Conservation (phyloP, 805 yeast species). For the Kluyveromyces lactis region DNA sequence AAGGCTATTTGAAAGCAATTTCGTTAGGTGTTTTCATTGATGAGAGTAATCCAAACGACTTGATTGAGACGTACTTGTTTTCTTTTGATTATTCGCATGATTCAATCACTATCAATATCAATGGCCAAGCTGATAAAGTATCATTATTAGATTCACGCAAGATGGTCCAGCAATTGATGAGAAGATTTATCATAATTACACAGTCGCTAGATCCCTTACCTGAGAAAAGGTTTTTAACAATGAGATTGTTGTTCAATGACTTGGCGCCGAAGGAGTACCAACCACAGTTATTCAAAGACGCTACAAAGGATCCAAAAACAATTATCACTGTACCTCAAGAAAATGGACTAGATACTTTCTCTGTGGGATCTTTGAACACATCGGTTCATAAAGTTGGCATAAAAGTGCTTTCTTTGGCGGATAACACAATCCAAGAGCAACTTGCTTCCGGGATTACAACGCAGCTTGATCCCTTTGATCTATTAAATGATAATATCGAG, state of each 20-base stretch:
- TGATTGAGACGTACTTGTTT: constrained; percentile 46
- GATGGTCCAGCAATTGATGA: constrained; percentile 41
- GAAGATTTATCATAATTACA: constrained; percentile 42
- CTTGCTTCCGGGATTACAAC: background rate
- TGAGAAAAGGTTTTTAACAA: constrained; percentile 35
- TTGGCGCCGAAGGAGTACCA: constrained; percentile 40
- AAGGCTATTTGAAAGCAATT: constrained; percentile 36
- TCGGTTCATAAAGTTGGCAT: constrained; percentile 25
- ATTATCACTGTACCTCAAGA: constrained; percentile 24
- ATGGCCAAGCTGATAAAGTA: constrained; percentile 12
- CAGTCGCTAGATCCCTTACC: constrained; percentile 49
- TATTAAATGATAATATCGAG: constrained; percentile 4
- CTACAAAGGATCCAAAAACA: constrained; percentile 30
- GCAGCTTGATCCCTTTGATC: constrained; percentile 27
- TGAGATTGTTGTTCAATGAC: constrained; percentile 44
- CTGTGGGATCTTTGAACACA: constrained; percentile 29
- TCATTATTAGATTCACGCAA: constrained; percentile 33
- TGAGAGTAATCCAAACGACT: constrained; percentile 33
- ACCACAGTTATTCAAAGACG: constrained; percentile 41
- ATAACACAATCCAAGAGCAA: constrained; percentile 5
- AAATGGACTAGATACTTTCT: constrained; percentile 12
- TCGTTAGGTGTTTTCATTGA: constrained; percentile 40
- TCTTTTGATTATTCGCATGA: constrained; percentile 35
- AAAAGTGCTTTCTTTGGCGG: constrained; percentile 24
- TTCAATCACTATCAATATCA: constrained; percentile 22